Conservation (phyloP, 192 early-diverging fungal species). For the Linnemannia elongata region DNA sequence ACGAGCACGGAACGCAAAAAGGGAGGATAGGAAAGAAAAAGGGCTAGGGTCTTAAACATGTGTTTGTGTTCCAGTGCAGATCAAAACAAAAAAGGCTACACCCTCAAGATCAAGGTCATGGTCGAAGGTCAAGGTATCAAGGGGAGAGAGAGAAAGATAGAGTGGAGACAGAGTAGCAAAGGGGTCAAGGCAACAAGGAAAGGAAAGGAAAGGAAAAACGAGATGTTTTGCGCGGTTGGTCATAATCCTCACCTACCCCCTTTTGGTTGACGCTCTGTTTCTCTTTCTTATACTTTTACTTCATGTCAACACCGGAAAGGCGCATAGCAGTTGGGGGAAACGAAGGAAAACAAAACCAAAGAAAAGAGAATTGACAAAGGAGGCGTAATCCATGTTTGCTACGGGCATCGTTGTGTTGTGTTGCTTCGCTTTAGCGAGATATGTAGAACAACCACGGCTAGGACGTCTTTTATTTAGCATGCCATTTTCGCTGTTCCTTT, state of each 20-base stretch:
- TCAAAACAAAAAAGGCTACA: background rate
- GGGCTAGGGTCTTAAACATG: slow-evolving; percentile 1
- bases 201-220: background rate
- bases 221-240: background rate
- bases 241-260: background rate
- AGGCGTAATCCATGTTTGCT: background rate
- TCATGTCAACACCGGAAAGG: background rate
- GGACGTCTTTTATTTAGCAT: background rate
- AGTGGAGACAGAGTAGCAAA: background rate
- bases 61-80: slow-evolving; percentile 3
- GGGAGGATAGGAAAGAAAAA: background rate
- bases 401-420: too few species aligned
- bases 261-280: background rate
- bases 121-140: background rate
- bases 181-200: background rate
- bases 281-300: background rate
- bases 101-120: background rate
- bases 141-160: background rate
- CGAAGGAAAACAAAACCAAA: background rate
- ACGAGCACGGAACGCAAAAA: background rate
- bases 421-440: background rate
- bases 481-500: background rate
- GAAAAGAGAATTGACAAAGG: background rate
- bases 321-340: background rate
- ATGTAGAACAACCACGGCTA: background rate